A percentile compares a stretch with the other conserved stretches of the same genome.
phyloP scores from a whole-genome alignment of 1,284 basidiomycete genomes.

The Moesziomyces parantarcticus region DNA sequence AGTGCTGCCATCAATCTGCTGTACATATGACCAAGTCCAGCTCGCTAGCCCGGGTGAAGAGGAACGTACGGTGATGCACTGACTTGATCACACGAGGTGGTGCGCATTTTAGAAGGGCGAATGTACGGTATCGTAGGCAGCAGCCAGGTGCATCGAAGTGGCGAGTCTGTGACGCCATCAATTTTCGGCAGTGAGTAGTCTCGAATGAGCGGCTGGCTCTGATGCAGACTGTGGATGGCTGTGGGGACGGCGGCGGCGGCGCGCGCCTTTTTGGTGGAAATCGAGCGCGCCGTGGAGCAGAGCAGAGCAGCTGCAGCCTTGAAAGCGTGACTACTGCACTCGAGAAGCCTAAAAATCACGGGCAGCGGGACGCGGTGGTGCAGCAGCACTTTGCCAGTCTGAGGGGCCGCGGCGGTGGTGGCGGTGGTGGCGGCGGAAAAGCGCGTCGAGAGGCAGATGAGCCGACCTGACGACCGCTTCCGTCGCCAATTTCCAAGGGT shows the following conservation, averaged over 20 bases:
- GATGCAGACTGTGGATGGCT: not conserved
- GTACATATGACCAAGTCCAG: too few species aligned
- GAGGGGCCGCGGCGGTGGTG: too few species aligned
- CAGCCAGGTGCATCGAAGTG: not conserved
- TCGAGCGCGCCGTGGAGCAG: not conserved
- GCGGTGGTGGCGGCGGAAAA: conserved; percentile 3
- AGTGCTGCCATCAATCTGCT: too few species aligned
- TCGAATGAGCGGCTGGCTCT: not conserved
- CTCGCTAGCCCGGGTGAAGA: too few species aligned
- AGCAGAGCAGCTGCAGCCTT: too few species aligned
- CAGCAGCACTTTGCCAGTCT: too few species aligned
- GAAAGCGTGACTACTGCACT: not conserved
- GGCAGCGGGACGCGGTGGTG: not conserved
- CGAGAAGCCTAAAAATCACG: not conserved
- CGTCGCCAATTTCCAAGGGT: conserved; percentile 36
- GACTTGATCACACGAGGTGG: not conserved
- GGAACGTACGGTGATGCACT: too few species aligned
- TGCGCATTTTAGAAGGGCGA: too few species aligned
- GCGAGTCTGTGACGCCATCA: not conserved
- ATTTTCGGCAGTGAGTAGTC: too few species aligned
- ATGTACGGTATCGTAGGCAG: too few species aligned
- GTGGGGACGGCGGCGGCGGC: not conserved
- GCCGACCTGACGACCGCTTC: conserved; percentile 9
- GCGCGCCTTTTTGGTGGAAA: not conserved
- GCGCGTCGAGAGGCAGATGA: conserved; percentile 17